Evolutionary conservation across 2,329 filamentous ascomycete species (phyloP), one percentile per base, ranked within the genome.

Genomic region (Nothomitra cinnamomea): DNA sequence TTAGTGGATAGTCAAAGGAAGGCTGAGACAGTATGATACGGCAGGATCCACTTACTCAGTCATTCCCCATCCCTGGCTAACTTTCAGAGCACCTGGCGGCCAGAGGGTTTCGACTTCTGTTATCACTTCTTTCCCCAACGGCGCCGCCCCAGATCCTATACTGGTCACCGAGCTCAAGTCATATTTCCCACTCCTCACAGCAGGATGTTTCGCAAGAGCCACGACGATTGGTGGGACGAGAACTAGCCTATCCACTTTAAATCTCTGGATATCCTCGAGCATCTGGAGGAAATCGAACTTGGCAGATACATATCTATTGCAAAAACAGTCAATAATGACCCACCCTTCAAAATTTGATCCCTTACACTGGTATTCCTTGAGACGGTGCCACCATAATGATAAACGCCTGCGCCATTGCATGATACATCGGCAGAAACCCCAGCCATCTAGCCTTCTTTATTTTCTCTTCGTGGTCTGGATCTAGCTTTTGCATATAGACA

Each of bases 61-160:
- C 87, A 94, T 90, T 3, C 87, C 87, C 83, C 85, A 94, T 2
- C 85, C 87, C 65, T 90, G 86, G 62, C 70, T 69, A 12, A 75
- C 58, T 55, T 69, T 72, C 19, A 45, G 10, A 3, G 5, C 19
- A 17, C n/a, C 42, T 6, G 42, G n/a, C 5, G 42, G 42, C 42
- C 42, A 45, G 10, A 45, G 13, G 17, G 42, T 12, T 62, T 83
- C 74, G 8, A 79, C 74, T 58, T 82, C 78, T 10, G 72, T 69
- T 54, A 69, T 71, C 2, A 79, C 69, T 56, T 83, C 77, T n/a
- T 62, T 62, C 12, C 71, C 69, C 6, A 86, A 67, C 1, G 86
- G 85, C 5, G 87, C 86, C 1, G 85, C 85, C 35, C 86, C 86
- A 52, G 72, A 78, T 1, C 70, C 73, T 13, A 87, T 66, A 2